These are phyloP conservation scores for Colletotrichum magnum DNA, from an alignment of 2,329 filamentous ascomycete genomes.

Conservation along the genomic window DNA sequence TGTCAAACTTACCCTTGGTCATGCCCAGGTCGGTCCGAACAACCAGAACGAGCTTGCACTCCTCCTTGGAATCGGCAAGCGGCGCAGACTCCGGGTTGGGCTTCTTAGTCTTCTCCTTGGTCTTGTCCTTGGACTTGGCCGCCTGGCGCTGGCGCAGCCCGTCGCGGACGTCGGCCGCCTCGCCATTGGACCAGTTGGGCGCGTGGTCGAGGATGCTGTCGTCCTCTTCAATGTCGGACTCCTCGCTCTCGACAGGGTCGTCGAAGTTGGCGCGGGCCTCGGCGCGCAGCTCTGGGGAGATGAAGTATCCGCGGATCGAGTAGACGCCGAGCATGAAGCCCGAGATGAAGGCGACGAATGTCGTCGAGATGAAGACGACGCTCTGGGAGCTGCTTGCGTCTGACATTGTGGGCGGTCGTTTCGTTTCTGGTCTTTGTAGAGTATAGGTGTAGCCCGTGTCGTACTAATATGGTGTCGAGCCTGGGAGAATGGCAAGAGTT, in stretches of 20 bases:
- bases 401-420: constrained; percentile 13
- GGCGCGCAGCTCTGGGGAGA: constrained; percentile 68
- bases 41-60: constrained; percentile 94
- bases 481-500: constrained; percentile 8
- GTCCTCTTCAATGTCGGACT: constrained; percentile 76
- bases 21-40: constrained; percentile 96
- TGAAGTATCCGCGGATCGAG: constrained; percentile 71
- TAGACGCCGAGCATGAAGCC: constrained; percentile 89
- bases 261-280: constrained; percentile 69
- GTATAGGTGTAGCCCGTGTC: not conserved
- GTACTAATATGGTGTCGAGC: not conserved
- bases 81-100: constrained; percentile 42
- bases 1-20: constrained; percentile 82
- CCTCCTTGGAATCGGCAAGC: constrained; percentile 69
- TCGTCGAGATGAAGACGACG: constrained; percentile 77
- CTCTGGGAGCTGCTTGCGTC: constrained; percentile 19
- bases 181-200: constrained; percentile 75
- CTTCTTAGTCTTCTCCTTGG: constrained; percentile 55
- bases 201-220: constrained; percentile 74
- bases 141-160: constrained; percentile 59
- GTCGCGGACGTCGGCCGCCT: constrained; percentile 71
- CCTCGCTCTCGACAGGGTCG: constrained; percentile 77
- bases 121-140: constrained; percentile 51
- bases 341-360: constrained; percentile 79
- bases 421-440: not conserved